phyloP scores from a whole-genome alignment of 495 filamentous ascomycete species.

The Aspergillus sclerotioniger region DNA sequence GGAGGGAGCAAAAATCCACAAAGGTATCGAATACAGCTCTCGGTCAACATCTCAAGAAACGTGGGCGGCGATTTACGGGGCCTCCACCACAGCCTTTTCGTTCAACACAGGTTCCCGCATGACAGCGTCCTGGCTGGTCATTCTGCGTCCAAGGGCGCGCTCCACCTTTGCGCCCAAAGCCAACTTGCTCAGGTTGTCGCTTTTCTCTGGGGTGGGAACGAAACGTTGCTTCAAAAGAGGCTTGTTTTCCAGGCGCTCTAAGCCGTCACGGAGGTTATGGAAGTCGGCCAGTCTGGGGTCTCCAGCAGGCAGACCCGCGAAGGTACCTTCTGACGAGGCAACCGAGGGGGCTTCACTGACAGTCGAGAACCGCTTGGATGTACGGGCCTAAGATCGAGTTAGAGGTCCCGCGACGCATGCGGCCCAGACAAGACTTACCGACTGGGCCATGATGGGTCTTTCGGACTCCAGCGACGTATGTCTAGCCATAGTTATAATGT shows the following conservation, averaged over 20 bases:
- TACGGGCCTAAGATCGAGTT: constrained; percentile 50
- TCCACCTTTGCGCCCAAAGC: constrained; percentile 93
- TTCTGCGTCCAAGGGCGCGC: constrained; percentile 82
- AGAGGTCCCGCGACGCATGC: constrained; percentile 14
- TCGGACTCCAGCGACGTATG: constrained; percentile 69
- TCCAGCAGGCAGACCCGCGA: constrained; percentile 57
- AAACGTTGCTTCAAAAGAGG: constrained; percentile 83
- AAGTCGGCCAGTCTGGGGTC: constrained; percentile 68
- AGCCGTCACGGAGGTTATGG: constrained; percentile 73
- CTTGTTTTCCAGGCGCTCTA: constrained; percentile 90
- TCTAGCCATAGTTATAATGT: constrained; percentile 47
- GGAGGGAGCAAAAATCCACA: not conserved
- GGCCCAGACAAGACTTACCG: constrained; percentile 50
- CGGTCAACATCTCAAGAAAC: constrained; percentile 21
- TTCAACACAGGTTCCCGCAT: constrained; percentile 61
- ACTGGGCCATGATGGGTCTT: constrained; percentile 73
- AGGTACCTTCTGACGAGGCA: constrained; percentile 59
- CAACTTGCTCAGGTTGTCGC: constrained; percentile 80
- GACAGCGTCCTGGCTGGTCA: constrained; percentile 88
- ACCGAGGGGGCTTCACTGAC: constrained; percentile 74
- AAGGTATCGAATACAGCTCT: not conserved
- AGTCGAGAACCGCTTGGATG: constrained; percentile 77
- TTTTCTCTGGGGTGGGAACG: constrained; percentile 76
- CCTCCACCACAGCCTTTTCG: constrained; percentile 44
- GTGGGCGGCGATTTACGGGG: constrained; percentile 6